These are phyloP conservation scores for Podila verticillata DNA, from an alignment of 192 early-diverging fungal species.

Conservation along the genomic window DNA sequence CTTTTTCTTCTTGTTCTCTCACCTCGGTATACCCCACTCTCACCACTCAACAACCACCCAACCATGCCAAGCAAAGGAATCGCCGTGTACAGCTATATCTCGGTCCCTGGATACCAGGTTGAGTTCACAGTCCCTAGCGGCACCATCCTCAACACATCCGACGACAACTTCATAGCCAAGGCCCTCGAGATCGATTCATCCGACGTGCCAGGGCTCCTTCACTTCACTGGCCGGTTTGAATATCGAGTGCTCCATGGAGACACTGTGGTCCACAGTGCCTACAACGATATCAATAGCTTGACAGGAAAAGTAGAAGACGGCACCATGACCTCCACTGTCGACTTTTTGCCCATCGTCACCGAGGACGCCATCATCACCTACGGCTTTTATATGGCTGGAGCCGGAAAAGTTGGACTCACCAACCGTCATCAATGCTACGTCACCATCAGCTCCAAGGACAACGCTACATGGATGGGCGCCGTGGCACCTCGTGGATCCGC, in stretches of 20 bases:
- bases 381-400: slow-evolving; percentile 25
- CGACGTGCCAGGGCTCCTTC: not conserved
- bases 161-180: slow-evolving; percentile 23
- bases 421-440: slow-evolving; percentile 31
- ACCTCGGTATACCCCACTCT: not conserved
- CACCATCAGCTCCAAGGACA: slow-evolving; percentile 13
- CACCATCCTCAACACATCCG: slow-evolving; percentile 7
- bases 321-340: slow-evolving; percentile 22
- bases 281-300: slow-evolving; percentile 20
- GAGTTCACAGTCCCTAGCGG: slow-evolving; percentile 13
- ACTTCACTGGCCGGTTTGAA: slow-evolving; percentile 14
- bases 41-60: not conserved
- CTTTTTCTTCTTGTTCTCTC: not conserved
- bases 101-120: slow-evolving; percentile 20
- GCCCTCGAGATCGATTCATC: slow-evolving; percentile 25
- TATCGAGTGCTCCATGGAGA: slow-evolving; percentile 8
- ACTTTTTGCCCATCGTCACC: slow-evolving; percentile 26
- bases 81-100: slow-evolving; percentile 26
- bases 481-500: slow-evolving; percentile 19
- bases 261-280: slow-evolving; percentile 4
- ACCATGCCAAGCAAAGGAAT: slow-evolving; percentile 38
- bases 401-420: slow-evolving; percentile 11
- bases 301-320: slow-evolving; percentile 15
- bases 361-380: slow-evolving; percentile 29
- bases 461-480: slow-evolving; percentile 21